Evolutionary conservation across 1,284 basidiomycete genomes (phyloP), one percentile per base, ranked within the genome.

Genomic region (Xanthoconium separans): DNA sequence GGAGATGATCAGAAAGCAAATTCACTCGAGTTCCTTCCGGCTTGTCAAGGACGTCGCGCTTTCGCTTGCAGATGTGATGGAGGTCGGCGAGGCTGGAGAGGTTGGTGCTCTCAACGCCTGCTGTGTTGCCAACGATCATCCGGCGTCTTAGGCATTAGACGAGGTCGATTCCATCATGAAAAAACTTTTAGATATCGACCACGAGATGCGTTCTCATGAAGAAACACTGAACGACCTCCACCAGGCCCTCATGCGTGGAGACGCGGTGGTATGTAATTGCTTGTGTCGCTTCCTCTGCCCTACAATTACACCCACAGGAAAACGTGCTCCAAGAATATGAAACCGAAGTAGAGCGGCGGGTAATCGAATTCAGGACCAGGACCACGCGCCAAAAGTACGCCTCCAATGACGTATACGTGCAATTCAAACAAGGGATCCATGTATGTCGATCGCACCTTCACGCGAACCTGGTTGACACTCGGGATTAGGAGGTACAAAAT

Each of bases 311-410:
- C 43, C 5, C 9, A 22, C 58, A 89, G 87, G 71, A 70, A 40
- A 70, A 83, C 54, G 70, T 79, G 6, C 63, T 78, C 11, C 70
- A 76, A 11, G 65, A 62, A 13, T 89, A 86, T 63, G 69, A 75
- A 44, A 60, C 61, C 33, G 77, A 68, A 16, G 73, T 84, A 2
- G 65, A 77, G 47, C 65, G 65, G 20, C 70, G 68, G 33, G 62
- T 77, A 42, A 70, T 77, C 12, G 73, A 71, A n/a, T 88, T 89
- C 64, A 61, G 74, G 6, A 67, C 67, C 33, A 83, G 82, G 68
- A 91, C 88, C 0, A 75, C 82, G 11, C 80, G 89, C 20, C 87
- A 91, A 69, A 91, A 88, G 68, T 91, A 91, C 61, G 80, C 76
- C 6, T 84, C 85, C 52, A 73, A 77, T 50, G 76, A 84, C 0